Percentiles rank a stretch among this genome's conserved stretches.
Conservation (phyloP, 306 rosid genomes). For the Purshia tridentata region DNA sequence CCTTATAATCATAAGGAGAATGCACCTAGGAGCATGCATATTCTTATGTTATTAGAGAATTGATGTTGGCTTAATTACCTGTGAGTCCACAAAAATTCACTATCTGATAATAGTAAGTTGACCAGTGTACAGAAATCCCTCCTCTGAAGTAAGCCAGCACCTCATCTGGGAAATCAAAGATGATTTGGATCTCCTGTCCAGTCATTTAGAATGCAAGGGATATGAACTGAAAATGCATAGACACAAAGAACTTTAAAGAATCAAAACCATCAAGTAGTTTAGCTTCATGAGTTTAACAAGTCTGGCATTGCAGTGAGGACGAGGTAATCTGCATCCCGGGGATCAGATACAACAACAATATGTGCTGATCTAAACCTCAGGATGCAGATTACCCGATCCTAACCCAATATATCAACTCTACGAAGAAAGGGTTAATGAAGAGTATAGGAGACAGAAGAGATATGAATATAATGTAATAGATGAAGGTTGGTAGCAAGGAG, state of each 20-base stretch:
- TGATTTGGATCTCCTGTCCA: not conserved
- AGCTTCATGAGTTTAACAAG: constrained; percentile 3
- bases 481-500: constrained; percentile 20
- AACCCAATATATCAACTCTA: constrained; percentile 26
- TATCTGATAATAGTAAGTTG: not conserved
- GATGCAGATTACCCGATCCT: constrained; percentile 62
- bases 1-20: not conserved
- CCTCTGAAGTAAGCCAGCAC: not conserved
- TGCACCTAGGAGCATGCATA: not conserved
- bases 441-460: not conserved
- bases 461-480: not conserved
- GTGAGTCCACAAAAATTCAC: not conserved
- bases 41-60: not conserved
- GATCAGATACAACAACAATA: constrained; percentile 36
- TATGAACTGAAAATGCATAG: constrained; percentile 18
- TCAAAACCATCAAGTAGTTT: not conserved
- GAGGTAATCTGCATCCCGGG: constrained; percentile 56
- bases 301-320: constrained; percentile 29
- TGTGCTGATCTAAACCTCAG: constrained; percentile 65
- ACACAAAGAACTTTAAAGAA: not conserved
- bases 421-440: not conserved
- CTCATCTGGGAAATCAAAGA: not conserved
- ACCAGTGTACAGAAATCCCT: not conserved
- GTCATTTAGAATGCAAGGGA: not conserved
- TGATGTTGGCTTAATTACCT: not conserved